Percentiles rank a stretch among this genome's conserved stretches.
phyloP scores from a whole-genome alignment of 495 filamentous ascomycete species.

The Hyphodiscus hymeniophilus region DNA sequence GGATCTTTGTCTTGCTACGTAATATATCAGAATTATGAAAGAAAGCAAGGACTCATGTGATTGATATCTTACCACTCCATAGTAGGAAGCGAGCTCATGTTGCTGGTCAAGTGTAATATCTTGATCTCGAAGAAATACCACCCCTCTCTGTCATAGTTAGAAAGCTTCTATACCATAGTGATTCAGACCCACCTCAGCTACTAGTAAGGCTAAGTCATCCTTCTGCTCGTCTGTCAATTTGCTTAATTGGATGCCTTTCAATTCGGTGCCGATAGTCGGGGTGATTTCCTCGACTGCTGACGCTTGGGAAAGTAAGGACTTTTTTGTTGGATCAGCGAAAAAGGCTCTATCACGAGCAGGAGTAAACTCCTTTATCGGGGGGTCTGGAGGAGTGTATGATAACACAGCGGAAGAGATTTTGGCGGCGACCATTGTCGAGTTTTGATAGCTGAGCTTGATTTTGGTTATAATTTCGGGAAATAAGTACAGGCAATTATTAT shows the following conservation, averaged over 20 bases:
- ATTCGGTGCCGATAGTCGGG: slow-evolving; percentile 62
- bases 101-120: slow-evolving; percentile 38
- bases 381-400: background rate
- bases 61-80: background rate
- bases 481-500: no score
- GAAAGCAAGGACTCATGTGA: background rate
- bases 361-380: background rate
- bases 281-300: slow-evolving; percentile 38
- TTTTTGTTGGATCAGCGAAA: background rate
- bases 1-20: background rate
- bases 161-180: background rate
- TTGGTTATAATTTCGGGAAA: background rate
- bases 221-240: slow-evolving; percentile 59
- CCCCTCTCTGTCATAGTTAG: slow-evolving; percentile 40
- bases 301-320: background rate
- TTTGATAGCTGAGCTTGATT: background rate
- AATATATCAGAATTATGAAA: background rate
- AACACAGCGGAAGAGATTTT: background rate
- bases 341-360: background rate
- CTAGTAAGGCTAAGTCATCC: slow-evolving; percentile 63
- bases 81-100: background rate
- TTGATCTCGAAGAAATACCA: slow-evolving; percentile 69
- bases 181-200: slow-evolving; percentile 36
- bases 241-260: slow-evolving; percentile 58
- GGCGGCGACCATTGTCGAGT: background rate